Percentiles rank a stretch among this genome's conserved stretches.
Conservation (phyloP, 352 stramenopile genomes). For the Globisporangium cystogenes region DNA sequence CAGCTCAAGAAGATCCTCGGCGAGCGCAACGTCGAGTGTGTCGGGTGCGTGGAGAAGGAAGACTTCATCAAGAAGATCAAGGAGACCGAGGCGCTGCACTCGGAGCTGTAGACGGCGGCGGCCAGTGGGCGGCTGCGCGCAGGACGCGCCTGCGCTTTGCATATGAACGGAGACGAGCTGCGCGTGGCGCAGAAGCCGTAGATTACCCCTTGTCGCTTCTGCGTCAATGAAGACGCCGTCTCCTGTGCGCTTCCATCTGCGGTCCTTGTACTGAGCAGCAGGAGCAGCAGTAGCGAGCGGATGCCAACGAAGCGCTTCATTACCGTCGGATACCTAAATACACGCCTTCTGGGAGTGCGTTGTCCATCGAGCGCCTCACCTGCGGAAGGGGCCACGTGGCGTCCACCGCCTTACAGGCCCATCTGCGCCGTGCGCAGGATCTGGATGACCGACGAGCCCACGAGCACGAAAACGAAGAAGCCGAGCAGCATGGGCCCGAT, state of each 20-base stretch:
- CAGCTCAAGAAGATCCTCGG: slow-evolving; percentile 93
- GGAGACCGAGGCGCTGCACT: slow-evolving; percentile 82
- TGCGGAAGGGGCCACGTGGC: slow-evolving; percentile 7
- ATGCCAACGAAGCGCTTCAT: not conserved
- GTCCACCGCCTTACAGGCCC: slow-evolving; percentile 37
- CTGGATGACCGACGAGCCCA: slow-evolving; percentile 84
- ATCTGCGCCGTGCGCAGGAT: slow-evolving; percentile 78
- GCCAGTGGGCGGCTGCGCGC: too few species aligned
- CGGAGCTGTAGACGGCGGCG: slow-evolving; percentile 58
- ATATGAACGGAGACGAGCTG: not conserved
- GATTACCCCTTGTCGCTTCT: not conserved
- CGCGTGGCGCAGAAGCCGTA: too few species aligned
- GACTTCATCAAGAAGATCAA: slow-evolving; percentile 95
- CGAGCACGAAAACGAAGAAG: slow-evolving; percentile 86
- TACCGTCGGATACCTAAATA: slow-evolving; percentile 1
- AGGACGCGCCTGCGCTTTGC: too few species aligned
- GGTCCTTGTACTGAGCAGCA: not conserved
- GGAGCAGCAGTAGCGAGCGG: too few species aligned
- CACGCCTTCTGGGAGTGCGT: too few species aligned
- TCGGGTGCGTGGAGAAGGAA: slow-evolving; percentile 92
- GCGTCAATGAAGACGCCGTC: not conserved
- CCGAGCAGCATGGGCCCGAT: slow-evolving; percentile 74
- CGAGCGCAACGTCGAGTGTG: slow-evolving; percentile 90
- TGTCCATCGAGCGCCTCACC: too few species aligned
- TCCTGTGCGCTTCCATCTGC: not conserved